Percentiles rank a stretch among this genome's conserved stretches.
These are phyloP conservation scores for Cryptomeria japonica DNA, from an alignment of 75 land plant genomes.

Conservation along the genomic window DNA sequence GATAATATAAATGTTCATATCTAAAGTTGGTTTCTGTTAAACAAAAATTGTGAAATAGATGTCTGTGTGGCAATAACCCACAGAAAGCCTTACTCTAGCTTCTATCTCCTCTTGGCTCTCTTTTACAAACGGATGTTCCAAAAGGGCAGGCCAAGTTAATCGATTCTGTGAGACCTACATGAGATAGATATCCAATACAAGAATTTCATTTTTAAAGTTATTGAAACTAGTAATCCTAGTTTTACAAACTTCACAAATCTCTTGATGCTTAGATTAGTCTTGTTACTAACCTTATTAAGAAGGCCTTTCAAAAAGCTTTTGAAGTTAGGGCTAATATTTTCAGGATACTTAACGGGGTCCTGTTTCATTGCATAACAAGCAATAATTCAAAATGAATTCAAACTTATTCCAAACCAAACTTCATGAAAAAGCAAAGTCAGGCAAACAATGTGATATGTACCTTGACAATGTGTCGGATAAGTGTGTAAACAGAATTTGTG, in stretches of 20 bases:
- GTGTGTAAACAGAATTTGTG: conserved; percentile 96
- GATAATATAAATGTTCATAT: background rate
- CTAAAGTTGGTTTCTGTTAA: background rate
- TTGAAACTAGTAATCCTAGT: background rate
- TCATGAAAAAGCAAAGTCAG: background rate
- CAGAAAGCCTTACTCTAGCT: conserved; percentile 46
- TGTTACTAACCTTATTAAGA: conserved; percentile 77
- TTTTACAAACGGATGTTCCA: conserved; percentile 94
- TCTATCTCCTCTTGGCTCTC: conserved; percentile 67
- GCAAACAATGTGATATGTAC: conserved; percentile 27
- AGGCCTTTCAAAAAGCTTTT: conserved; percentile 89
- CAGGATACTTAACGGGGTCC: conserved; percentile 99
- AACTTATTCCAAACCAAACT: background rate
- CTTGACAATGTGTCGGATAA: conserved; percentile 94
- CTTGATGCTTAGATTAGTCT: background rate
- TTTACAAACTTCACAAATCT: background rate
- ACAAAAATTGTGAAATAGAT: background rate
- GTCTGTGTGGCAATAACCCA: background rate
- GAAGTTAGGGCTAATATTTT: conserved; percentile 84
- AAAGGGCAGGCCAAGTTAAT: conserved; percentile 89
- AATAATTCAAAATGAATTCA: background rate
- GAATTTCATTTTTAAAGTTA: background rate
- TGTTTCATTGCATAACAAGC: conserved; percentile 24
- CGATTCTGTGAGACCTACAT: conserved; percentile 83
- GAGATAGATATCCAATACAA: background rate